phyloP scores from a whole-genome alignment of 192 early-diverging fungal genomes.

The Funneliformis geosporum region DNA sequence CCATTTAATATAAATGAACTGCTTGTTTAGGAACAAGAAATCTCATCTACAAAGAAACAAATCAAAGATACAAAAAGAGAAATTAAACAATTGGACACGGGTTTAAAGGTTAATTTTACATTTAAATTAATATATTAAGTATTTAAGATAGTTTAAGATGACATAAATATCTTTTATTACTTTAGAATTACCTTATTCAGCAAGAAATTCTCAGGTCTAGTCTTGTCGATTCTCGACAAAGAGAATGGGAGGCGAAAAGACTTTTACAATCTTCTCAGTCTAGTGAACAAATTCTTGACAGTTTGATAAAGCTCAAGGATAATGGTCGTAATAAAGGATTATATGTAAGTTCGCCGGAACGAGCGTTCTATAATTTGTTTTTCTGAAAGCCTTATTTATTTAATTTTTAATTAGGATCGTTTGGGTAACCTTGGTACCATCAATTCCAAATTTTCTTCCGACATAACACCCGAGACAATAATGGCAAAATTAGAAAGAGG shows the following conservation, averaged over 20 bases:
- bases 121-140: no score
- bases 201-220: constrained; percentile 45
- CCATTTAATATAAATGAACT: constrained; percentile 46
- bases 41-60: constrained; percentile 32
- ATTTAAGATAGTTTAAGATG: background rate
- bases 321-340: constrained; percentile 76
- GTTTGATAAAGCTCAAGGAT: constrained; percentile 69
- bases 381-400: no score
- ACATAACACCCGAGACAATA: constrained; percentile 55
- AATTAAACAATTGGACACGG: background rate
- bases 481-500: constrained; percentile 60
- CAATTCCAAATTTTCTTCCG: constrained; percentile 57
- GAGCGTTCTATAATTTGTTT: background rate
- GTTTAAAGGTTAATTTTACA: background rate
- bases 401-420: constrained; percentile 62
- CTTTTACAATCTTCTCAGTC: constrained; percentile 65
- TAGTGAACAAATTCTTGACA: constrained; percentile 67
- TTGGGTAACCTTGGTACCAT: constrained; percentile 96
- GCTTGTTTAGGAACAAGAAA: constrained; percentile 36
- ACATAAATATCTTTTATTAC: constrained; percentile 10
- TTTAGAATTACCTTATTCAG: constrained; percentile 42
- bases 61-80: no score
- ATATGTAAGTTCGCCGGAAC: constrained; percentile 47
- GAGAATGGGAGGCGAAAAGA: constrained; percentile 71
- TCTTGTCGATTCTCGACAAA: constrained; percentile 53